phyloP scores from a whole-genome alignment of 2,329 filamentous ascomycete species.

The Amesomyces nigricolor region DNA sequence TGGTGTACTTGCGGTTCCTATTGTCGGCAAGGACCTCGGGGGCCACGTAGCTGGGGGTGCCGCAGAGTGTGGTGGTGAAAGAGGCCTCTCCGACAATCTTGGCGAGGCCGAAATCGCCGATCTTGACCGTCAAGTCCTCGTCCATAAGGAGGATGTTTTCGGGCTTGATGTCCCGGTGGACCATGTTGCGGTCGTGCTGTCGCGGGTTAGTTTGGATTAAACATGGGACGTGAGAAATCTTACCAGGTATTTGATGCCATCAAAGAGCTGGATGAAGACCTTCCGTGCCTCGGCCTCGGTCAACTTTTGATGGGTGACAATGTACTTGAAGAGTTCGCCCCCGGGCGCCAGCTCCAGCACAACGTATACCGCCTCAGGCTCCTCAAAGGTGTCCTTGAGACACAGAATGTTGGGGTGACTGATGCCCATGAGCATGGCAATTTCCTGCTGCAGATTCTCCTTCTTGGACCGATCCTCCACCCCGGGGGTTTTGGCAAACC shows the following conservation, averaged over 20 bases:
- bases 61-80: slow-evolving; percentile 92
- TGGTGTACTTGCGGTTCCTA: slow-evolving; percentile 81
- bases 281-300: slow-evolving; percentile 78
- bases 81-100: slow-evolving; percentile 99
- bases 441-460: slow-evolving; percentile 88
- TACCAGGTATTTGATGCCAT: slow-evolving; percentile 92
- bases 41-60: slow-evolving; percentile 95
- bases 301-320: slow-evolving; percentile 84
- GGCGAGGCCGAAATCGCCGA: slow-evolving; percentile 93
- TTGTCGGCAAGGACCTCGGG: slow-evolving; percentile 87
- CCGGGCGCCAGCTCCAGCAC: slow-evolving; percentile 86
- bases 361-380: slow-evolving; percentile 83
- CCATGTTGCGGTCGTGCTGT: slow-evolving; percentile 93
- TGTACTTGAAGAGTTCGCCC: slow-evolving; percentile 93
- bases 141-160: slow-evolving; percentile 91
- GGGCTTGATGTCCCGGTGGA: slow-evolving; percentile 95
- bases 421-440: slow-evolving; percentile 94
- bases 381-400: slow-evolving; percentile 91
- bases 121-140: slow-evolving; percentile 77
- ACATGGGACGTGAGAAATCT: slow-evolving; percentile 27
- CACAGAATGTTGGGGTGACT: slow-evolving; percentile 90
- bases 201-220: slow-evolving; percentile 27
- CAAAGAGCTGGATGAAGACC: slow-evolving; percentile 85
- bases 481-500: slow-evolving; percentile 82
- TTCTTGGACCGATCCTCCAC: slow-evolving; percentile 77